A percentile compares a stretch with the other conserved stretches of the same genome.
These are phyloP conservation scores for Pleomassaria siparia DNA, from an alignment of 2,329 filamentous ascomycete genomes.

Conservation along the genomic window DNA sequence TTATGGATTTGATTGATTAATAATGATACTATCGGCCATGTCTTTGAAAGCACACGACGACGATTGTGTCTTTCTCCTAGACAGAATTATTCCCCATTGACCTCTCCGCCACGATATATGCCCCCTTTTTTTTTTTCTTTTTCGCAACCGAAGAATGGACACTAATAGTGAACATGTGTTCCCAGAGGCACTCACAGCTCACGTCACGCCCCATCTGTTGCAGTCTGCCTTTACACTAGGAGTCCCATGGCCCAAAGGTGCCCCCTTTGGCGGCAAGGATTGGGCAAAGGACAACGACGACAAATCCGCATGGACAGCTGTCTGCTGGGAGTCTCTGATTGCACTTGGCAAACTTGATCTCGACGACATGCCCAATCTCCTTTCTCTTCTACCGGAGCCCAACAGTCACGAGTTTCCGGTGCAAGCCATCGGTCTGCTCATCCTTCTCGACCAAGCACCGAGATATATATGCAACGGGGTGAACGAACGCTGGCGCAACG, in stretches of 20 bases:
- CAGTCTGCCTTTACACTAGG: not conserved
- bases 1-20: too few species aligned
- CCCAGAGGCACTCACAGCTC: not conserved
- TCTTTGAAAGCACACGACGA: too few species aligned
- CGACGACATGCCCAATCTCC: not conserved
- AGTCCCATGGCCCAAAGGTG: not conserved
- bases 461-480: not conserved
- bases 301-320: not conserved
- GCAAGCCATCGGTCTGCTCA: not conserved
- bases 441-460: not conserved
- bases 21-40: too few species aligned
- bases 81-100: too few species aligned
- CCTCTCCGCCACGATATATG: too few species aligned
- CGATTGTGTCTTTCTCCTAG: too few species aligned
- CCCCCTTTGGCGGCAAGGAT: not conserved
- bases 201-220: not conserved
- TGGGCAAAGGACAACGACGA: not conserved
- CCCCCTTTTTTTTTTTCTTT: too few species aligned
- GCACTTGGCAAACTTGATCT: not conserved
- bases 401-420: not conserved
- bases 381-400: not conserved
- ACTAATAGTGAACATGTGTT: not conserved
- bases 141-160: not conserved
- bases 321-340: conserved; percentile 1
- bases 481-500: conserved; percentile 2